Percentiles rank a stretch among this genome's conserved stretches.
phyloP scores from a whole-genome alignment of 169 alveolate genomes.

The Eimeria falciformis region DNA sequence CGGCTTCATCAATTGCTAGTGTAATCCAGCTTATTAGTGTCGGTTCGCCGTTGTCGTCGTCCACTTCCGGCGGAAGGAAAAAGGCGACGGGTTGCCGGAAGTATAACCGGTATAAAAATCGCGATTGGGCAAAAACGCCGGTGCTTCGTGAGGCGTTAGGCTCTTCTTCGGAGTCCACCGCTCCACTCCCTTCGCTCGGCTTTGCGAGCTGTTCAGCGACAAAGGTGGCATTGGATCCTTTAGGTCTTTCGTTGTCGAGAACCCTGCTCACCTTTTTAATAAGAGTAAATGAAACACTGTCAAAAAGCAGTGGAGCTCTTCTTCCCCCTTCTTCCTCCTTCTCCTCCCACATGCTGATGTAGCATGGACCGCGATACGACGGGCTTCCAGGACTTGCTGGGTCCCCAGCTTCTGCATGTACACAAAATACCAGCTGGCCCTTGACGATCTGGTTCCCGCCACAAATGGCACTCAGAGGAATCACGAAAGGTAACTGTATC shows the following conservation, averaged over 20 bases:
- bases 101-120: background rate
- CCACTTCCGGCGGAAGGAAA: background rate
- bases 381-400: background rate
- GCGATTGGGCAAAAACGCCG: background rate
- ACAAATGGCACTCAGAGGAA: background rate
- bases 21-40: background rate
- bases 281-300: background rate
- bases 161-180: background rate
- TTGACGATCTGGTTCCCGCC: background rate
- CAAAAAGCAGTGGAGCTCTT: background rate
- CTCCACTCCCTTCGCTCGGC: background rate
- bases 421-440: background rate
- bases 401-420: background rate
- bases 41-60: background rate
- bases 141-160: background rate
- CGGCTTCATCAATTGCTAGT: background rate
- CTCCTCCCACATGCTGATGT: background rate
- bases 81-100: background rate
- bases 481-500: background rate
- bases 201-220: background rate
- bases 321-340: background rate
- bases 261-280: background rate
- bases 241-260: background rate
- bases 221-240: background rate
- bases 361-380: background rate